Percentiles rank a stretch among this genome's conserved stretches.
Conservation (phyloP, 306 rosid genomes). For the Rosa chinensis region DNA sequence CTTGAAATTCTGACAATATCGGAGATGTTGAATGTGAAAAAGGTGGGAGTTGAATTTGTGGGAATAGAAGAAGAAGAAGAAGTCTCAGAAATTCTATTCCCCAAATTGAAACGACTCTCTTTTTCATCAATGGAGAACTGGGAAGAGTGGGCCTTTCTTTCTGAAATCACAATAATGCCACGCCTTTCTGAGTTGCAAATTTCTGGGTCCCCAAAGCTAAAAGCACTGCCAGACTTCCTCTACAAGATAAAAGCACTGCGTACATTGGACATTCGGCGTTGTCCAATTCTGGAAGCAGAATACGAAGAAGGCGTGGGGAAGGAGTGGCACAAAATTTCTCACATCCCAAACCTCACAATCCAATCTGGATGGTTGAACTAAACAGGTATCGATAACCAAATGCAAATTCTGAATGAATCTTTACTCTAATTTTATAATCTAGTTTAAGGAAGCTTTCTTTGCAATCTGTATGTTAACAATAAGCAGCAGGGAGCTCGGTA, state of each 20-base stretch:
- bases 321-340: not conserved
- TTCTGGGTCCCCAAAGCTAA: not conserved
- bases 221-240: not conserved
- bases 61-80: not conserved
- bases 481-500: too few species aligned
- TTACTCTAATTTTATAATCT: too few species aligned
- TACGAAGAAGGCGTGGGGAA: not conserved
- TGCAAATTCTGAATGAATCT: too few species aligned
- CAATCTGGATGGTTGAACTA: too few species aligned
- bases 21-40: not conserved
- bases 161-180: too few species aligned
- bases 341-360: too few species aligned
- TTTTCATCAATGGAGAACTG: too few species aligned
- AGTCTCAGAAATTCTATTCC: not conserved
- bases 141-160: too few species aligned
- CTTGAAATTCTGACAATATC: not conserved
- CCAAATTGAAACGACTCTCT: too few species aligned
- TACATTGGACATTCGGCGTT: not conserved
- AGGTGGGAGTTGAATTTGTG: conserved; percentile 9
- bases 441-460: too few species aligned
- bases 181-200: not conserved
- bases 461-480: too few species aligned
- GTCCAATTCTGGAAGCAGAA: not conserved
- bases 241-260: not conserved
- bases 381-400: too few species aligned